These are phyloP conservation scores for Physocladia obscura DNA, from an alignment of 192 early-diverging fungal species.

Conservation along the genomic window DNA sequence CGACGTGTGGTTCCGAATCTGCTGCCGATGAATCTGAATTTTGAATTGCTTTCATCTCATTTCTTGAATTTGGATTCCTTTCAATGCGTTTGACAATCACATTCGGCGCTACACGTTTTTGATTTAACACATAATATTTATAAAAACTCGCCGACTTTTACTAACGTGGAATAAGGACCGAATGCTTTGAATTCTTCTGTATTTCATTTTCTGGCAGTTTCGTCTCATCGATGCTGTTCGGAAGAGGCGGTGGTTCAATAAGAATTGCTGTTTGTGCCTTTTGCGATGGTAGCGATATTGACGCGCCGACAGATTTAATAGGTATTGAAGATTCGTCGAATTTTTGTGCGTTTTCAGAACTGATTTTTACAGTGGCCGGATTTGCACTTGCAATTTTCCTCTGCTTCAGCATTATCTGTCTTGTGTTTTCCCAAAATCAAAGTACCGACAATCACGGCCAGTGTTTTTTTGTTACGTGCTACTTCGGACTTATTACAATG, in stretches of 20 bases:
- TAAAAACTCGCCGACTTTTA: background rate
- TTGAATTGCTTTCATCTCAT: too few relatives aligned
- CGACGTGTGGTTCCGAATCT: background rate
- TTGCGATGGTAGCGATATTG: background rate
- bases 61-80: constrained; percentile 19
- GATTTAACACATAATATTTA: background rate
- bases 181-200: background rate
- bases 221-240: background rate
- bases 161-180: background rate
- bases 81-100: constrained; percentile 24
- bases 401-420: too few relatives aligned
- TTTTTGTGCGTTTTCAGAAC: too few relatives aligned
- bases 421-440: too few relatives aligned
- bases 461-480: too few relatives aligned
- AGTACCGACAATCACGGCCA: too few relatives aligned
- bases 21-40: background rate
- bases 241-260: background rate
- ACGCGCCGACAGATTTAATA: constrained; percentile 24
- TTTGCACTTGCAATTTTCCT: too few relatives aligned
- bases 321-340: too few relatives aligned
- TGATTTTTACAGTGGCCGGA: too few relatives aligned
- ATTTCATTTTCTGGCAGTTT: background rate
- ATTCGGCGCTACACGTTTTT: background rate
- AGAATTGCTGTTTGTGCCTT: constrained; percentile 15
- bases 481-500: too few relatives aligned